A percentile compares a stretch with the other conserved stretches of the same genome.
Conservation (phyloP, 2,329 filamentous ascomycete genomes). For the Colletotrichum caudatum region DNA sequence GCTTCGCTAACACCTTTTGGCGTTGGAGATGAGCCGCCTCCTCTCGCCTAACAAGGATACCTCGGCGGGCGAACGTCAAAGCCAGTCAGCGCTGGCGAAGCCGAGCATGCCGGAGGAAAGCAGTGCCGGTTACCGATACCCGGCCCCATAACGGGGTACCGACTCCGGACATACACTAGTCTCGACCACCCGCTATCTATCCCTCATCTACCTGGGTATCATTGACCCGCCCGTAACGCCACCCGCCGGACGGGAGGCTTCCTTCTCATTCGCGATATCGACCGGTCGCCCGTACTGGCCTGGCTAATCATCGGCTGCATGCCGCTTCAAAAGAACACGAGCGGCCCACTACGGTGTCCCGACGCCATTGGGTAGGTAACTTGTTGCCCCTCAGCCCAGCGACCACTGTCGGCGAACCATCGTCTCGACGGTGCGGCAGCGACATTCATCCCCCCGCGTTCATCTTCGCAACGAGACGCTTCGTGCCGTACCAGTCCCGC, state of each 20-base stretch:
- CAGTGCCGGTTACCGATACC: background rate
- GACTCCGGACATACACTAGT: slow-evolving; percentile 4
- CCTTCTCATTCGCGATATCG: background rate
- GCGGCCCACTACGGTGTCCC: background rate
- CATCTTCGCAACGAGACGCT: background rate
- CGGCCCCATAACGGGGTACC: slow-evolving; percentile 16
- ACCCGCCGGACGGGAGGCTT: background rate
- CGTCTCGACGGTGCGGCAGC: background rate
- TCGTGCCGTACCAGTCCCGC: background rate
- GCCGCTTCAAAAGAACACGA: background rate
- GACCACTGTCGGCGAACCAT: background rate
- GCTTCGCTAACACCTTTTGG: background rate
- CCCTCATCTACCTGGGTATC: background rate
- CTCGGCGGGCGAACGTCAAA: background rate
- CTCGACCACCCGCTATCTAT: background rate
- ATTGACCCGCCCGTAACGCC: slow-evolving; percentile 3
- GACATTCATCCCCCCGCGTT: background rate
- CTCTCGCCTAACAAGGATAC: background rate
- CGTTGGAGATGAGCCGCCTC: background rate
- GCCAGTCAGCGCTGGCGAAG: background rate
- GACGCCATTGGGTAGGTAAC: slow-evolving; percentile 11
- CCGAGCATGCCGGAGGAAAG: slow-evolving; percentile 5
- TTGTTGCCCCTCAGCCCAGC: background rate
- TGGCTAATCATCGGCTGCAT: slow-evolving; percentile 13
- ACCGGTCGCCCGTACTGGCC: background rate